phyloP scores from a whole-genome alignment of 768 basidiomycete species.

The Lyophyllum semitale region DNA sequence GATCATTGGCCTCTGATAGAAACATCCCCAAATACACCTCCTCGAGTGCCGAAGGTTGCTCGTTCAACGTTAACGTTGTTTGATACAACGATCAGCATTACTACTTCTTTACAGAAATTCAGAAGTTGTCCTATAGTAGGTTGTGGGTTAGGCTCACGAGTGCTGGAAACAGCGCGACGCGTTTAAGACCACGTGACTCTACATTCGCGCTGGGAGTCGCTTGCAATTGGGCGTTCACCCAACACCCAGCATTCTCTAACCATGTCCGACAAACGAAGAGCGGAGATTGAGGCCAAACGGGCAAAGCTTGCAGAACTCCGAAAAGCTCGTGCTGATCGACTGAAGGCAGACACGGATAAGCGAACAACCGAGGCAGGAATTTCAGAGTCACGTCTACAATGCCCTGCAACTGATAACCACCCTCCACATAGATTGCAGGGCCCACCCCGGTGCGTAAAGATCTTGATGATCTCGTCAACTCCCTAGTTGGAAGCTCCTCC shows the following conservation, averaged over 20 bases:
- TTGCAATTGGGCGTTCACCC: neutral
- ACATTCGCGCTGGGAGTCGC: neutral
- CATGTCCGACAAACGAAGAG: conserved; percentile 69
- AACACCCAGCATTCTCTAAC: neutral
- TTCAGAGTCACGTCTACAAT: neutral
- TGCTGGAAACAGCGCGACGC: neutral
- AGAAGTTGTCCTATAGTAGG: no score
- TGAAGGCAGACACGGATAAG: conserved; percentile 53
- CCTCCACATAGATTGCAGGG: conserved; percentile 30
- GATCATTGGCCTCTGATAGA: neutral
- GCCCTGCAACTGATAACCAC: neutral
- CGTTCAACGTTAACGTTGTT: no score
- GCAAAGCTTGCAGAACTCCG: conserved; percentile 85
- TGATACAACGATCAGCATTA: no score
- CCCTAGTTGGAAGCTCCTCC: conserved; percentile 51
- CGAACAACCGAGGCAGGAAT: conserved; percentile 37
- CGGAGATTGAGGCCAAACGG: conserved; percentile 90
- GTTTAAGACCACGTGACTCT: neutral
- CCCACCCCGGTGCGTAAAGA: conserved; percentile 48
- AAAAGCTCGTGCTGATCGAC: conserved; percentile 72
- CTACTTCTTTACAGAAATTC: no score
- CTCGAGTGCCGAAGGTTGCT: no score
- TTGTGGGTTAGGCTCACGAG: no score
- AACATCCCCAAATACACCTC: neutral
- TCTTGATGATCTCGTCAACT: conserved; percentile 72